Evolutionary conservation across 192 early-diverging fungal species (phyloP).

Genomic region (Glomus cerebriforme): DNA sequence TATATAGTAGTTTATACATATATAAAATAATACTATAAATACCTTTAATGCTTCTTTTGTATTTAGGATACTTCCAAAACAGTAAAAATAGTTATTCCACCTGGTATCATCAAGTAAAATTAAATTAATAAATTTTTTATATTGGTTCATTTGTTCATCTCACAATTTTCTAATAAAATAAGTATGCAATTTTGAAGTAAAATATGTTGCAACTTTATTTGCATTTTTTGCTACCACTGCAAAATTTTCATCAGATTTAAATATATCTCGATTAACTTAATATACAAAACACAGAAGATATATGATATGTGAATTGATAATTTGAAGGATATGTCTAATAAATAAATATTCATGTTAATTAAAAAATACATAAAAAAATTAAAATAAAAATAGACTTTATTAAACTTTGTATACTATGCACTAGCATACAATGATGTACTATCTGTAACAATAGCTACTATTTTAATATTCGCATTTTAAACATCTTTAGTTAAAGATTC

Average conservation of each 20-base stretch:
- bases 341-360: background rate
- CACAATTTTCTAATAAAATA: background rate
- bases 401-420: background rate
- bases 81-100: background rate
- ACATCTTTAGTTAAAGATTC: background rate
- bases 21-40: no score
- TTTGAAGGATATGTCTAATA: background rate
- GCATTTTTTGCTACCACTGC: conserved; percentile 4
- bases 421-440: background rate
- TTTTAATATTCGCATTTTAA: background rate
- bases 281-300: background rate
- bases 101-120: background rate
- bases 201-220: conserved; percentile 10
- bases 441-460: background rate
- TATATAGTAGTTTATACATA: no score
- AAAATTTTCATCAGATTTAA: background rate
- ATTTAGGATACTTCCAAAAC: background rate
- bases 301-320: background rate
- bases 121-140: background rate
- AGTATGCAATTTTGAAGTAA: background rate
- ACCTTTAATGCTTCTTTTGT: background rate
- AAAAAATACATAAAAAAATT: background rate
- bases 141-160: background rate
- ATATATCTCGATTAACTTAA: conserved; percentile 17
- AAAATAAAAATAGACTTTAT: background rate